Base-by-base conservation (phyloP, 2,329 filamentous ascomycete species). In the Lithohypha guttulata region DNA sequence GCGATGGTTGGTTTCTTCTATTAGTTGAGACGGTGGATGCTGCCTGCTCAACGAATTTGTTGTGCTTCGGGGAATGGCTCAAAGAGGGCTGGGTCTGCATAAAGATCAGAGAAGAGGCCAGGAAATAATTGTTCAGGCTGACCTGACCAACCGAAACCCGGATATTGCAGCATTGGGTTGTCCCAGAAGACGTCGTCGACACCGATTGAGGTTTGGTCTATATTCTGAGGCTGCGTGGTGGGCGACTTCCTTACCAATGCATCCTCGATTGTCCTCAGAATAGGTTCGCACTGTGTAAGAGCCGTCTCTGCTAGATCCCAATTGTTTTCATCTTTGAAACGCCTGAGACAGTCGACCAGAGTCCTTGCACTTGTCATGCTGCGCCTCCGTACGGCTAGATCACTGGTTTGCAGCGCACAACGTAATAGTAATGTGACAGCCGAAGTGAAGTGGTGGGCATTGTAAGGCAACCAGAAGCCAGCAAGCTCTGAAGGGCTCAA, bases 281-380 rank as follows among this genome's bases (percentile, higher is more conserved):
- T 62, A 19, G 57, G 56, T 42, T 66, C 64, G 50, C 63, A 65
- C 49, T 65, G 61, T 27, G 73, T 67, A 3, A 73, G 54, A 30
- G 67, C 71, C 53, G 71, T 71, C 34, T 69, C 65, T 6, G 69
- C 69, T 6, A 73, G 61, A 45, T 74, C 70, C 70, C 70, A 74
- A 34, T 69, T 64, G 48, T 69, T 65, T 35, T 69, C 64, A 20
- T 65, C 63, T 10, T 62, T 58, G 15, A 67, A 65, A 32, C 60
- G 57, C 27, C 65, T 63, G 6, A 72, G 61, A 21, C 67, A 63
- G 6, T 60, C 58, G 25, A 68, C 64, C 28, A 71, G 59, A 2
- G 59, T 61, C 42, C 70, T 61, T 2, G 71, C 65, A 18, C 66
- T 65, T 5, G 58, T 42, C 33, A 71, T 60, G 36, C 64, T 68